Conservation (phyloP, 768 basidiomycete genomes). For the Pilatotrama ljubarskyi region DNA sequence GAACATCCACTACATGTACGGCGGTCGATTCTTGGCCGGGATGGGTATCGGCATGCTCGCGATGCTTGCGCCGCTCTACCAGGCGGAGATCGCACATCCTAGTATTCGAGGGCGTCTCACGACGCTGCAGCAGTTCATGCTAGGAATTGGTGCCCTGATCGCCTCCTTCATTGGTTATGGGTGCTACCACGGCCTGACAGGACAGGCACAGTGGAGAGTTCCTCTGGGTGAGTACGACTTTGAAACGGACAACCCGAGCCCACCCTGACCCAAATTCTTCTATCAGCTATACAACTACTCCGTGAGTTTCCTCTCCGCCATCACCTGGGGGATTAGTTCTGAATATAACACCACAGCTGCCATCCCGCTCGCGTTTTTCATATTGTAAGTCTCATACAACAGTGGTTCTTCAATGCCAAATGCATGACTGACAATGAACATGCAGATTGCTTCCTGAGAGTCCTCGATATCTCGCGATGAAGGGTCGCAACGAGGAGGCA, state of each 20-base stretch:
- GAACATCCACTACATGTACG: conserved; percentile 49
- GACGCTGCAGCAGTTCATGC: conserved; percentile 55
- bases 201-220: conserved; percentile 50
- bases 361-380: conserved; percentile 37
- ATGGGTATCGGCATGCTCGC: conserved; percentile 46
- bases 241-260: not conserved
- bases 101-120: conserved; percentile 56
- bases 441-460: conserved; percentile 26
- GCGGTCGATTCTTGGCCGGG: conserved; percentile 53
- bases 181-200: conserved; percentile 23
- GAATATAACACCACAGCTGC: conserved; percentile 11
- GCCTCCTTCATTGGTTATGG: conserved; percentile 42
- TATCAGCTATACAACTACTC: conserved; percentile 22
- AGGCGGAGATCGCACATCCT: conserved; percentile 60
- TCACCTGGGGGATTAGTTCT: too few species aligned
- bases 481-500: conserved; percentile 50
- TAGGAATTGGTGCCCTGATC: conserved; percentile 46
- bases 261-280: not conserved
- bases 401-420: not conserved
- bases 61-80: conserved; percentile 53
- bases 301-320: conserved; percentile 11
- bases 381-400: conserved; percentile 46
- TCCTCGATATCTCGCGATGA: conserved; percentile 57
- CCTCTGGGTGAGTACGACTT: conserved; percentile 38
- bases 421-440: conserved; percentile 13